phyloP scores from a whole-genome alignment of 75 land plant species.

The Cryptomeria japonica region DNA sequence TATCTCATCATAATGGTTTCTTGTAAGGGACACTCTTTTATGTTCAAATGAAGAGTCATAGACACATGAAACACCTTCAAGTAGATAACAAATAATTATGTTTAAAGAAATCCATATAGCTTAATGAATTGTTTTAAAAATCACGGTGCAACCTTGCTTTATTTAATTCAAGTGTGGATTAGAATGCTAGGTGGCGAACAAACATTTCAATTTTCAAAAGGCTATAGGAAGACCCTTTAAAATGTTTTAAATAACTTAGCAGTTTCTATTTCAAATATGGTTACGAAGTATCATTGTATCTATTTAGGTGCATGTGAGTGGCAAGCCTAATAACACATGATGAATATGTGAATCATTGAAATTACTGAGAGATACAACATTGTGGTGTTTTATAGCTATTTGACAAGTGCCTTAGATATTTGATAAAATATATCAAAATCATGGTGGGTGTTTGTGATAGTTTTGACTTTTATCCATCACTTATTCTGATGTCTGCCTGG shows the following conservation, averaged over 20 bases:
- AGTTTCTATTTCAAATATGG: not conserved
- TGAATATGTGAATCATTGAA: not conserved
- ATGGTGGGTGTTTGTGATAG: not conserved
- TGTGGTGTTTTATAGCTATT: not conserved
- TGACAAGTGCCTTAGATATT: not conserved
- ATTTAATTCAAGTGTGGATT: not conserved
- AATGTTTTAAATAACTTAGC: not conserved
- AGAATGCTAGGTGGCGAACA: not conserved
- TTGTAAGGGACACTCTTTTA: not conserved
- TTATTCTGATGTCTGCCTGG: not conserved
- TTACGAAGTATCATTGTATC: not conserved
- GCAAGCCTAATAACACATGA: not conserved
- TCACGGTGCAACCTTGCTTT: not conserved
- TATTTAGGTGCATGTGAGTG: not conserved
- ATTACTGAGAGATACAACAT: not conserved
- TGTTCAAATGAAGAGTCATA: not conserved
- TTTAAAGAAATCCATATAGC: not conserved
- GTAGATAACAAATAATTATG: not conserved
- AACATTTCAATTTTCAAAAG: not conserved
- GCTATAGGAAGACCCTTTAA: not conserved
- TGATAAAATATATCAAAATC: not conserved
- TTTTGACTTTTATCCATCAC: not conserved
- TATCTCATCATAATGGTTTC: not conserved
- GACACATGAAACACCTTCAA: not conserved
- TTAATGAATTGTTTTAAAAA: not conserved